Conservation (phyloP, 176 grass and related monocot species). For the Calamus simplicifolius region DNA sequence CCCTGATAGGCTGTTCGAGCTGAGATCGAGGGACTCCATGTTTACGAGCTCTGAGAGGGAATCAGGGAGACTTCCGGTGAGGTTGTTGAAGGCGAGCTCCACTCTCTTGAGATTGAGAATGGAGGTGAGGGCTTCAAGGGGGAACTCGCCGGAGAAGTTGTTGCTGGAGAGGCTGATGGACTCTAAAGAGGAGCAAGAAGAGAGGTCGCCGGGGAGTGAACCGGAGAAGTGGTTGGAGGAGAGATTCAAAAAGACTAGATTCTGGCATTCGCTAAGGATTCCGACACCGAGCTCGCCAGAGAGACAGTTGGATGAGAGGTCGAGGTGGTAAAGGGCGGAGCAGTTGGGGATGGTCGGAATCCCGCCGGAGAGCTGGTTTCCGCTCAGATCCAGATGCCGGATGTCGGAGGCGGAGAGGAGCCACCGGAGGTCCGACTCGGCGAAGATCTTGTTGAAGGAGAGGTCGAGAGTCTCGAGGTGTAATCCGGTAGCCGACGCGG, state of each 20-base stretch:
- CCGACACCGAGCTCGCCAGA: constrained; percentile 2
- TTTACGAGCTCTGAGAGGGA: neutral
- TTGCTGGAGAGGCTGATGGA: constrained; percentile 13
- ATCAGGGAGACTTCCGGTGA: neutral
- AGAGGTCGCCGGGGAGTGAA: constrained; percentile 3
- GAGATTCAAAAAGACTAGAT: constrained; percentile 10
- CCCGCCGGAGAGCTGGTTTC: constrained; percentile 4
- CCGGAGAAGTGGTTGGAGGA: constrained; percentile 16
- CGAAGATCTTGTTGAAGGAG: constrained; percentile 10
- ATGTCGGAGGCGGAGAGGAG: constrained; percentile 1
- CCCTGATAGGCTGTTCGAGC: constrained; percentile 11
- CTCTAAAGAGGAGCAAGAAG: constrained; percentile 4
- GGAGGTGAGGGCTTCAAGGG: neutral
- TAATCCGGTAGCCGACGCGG: too few relatives aligned
- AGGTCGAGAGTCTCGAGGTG: constrained; percentile 5
- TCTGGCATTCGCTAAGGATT: neutral
- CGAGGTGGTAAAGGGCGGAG: constrained; percentile 8
- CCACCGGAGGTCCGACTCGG: neutral
- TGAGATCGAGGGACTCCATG: constrained; percentile 4
- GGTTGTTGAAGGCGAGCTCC: constrained; percentile 17
- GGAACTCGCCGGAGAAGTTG: constrained; percentile 17
- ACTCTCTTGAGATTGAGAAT: neutral
- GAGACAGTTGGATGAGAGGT: constrained; percentile 7
- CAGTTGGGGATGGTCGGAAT: constrained; percentile 5
- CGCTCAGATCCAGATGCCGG: neutral